A percentile compares a stretch with the other conserved stretches of the same genome.
phyloP scores from a whole-genome alignment of 2,329 filamentous ascomycete genomes.

The Metarhizium guizhouense region DNA sequence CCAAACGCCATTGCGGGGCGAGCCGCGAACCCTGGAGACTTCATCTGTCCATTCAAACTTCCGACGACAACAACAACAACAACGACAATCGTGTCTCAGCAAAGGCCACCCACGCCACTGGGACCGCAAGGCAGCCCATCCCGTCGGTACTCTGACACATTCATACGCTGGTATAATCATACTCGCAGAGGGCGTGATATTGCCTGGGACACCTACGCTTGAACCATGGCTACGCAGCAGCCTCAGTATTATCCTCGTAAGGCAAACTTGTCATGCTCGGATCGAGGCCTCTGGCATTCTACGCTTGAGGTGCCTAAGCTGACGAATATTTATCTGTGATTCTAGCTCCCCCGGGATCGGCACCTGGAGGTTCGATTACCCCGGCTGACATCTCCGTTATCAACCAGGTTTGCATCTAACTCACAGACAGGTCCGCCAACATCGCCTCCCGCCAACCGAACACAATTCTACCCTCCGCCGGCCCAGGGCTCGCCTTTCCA shows the following conservation, averaged over 20 bases:
- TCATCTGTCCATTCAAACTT: not conserved
- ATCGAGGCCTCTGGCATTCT: not conserved
- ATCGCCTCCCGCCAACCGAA: conserved; percentile 36
- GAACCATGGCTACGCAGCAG: conserved; percentile 9
- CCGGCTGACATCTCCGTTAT: not conserved
- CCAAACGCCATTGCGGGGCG: not conserved
- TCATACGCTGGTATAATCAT: too few relatives aligned
- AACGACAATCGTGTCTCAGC: not conserved
- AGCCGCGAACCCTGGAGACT: not conserved
- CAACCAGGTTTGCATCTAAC: not conserved
- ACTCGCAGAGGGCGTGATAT: not conserved
- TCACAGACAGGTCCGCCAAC: conserved; percentile 30
- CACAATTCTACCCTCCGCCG: conserved; percentile 32
- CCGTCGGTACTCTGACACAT: not conserved
- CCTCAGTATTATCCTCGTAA: conserved; percentile 35
- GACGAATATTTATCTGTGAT: not conserved
- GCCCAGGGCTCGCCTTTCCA: conserved; percentile 14
- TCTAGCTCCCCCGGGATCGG: conserved; percentile 7
- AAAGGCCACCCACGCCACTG: not conserved
- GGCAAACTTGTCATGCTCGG: conserved; percentile 11
- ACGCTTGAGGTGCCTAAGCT: not conserved
- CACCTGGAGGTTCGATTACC: conserved; percentile 16
- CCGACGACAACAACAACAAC: not conserved
- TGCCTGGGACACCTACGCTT: not conserved
- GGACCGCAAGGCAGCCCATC: not conserved